phyloP scores from a whole-genome alignment of 2,329 filamentous ascomycete species.

The Zymoseptoria crescenta region DNA sequence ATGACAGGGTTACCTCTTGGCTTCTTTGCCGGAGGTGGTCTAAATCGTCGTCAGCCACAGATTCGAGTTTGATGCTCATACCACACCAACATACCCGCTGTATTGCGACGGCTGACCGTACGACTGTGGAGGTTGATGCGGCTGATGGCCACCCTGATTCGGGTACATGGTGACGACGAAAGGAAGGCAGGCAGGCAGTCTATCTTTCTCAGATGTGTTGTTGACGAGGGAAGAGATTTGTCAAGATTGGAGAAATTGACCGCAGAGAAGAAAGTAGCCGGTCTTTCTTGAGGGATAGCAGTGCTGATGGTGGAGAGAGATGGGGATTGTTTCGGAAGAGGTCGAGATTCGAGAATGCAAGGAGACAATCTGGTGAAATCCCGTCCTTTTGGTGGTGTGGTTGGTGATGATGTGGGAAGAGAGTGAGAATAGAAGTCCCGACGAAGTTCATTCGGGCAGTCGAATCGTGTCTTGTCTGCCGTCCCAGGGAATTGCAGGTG shows the following conservation, averaged over 20 bases:
- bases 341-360: slow-evolving; percentile 1
- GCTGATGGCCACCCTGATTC: not conserved
- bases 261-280: not conserved
- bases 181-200: not conserved
- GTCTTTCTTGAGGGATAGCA: not conserved
- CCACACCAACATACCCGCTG: slow-evolving; percentile 5
- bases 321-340: slow-evolving; percentile 2
- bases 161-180: slow-evolving; percentile 3
- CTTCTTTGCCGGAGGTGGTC: slow-evolving; percentile 34
- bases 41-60: slow-evolving; percentile 3
- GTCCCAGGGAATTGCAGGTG: not conserved
- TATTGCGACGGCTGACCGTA: slow-evolving; percentile 6
- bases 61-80: not conserved
- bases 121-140: slow-evolving; percentile 2
- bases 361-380: slow-evolving; percentile 9
- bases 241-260: not conserved
- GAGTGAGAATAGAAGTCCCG: too few species aligned
- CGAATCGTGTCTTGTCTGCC: not conserved
- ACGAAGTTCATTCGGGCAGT: not conserved
- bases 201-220: slow-evolving; percentile 4
- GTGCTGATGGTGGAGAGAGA: slow-evolving; percentile 5
- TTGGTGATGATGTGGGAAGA: not conserved
- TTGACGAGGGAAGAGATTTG: not conserved
- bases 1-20: slow-evolving; percentile 41
- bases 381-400: slow-evolving; percentile 4